Base-by-base conservation (phyloP, 495 filamentous ascomycete genomes). In the Podospora tetraspora region DNA sequence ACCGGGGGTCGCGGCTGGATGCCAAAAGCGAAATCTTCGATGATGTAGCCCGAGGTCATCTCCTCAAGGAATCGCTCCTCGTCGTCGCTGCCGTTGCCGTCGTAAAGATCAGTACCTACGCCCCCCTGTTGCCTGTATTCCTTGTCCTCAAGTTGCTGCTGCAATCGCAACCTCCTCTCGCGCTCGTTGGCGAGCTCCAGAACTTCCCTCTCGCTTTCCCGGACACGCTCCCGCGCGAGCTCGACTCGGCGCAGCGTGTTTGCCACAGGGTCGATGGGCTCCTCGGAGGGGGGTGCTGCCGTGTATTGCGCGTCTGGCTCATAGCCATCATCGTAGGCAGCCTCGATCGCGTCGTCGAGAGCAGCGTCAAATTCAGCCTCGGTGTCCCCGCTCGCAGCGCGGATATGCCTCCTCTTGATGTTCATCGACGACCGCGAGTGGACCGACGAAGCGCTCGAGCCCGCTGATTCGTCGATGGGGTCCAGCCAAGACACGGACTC, bases 351-450 rank as follows among this genome's bases (percentile, higher is more conserved):
- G 3, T 93, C 95, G 81, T 99, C 95, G 34, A 98, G 81, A 30
- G 96, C 96, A 34, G 94, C 92, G 79, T 97, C 92, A 74, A 97
- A 97, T 73, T 96, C 94, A 22, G 94, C 92, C 73, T 96, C 92
- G 0, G 93, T 96, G 27, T 86, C 88, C 24, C 88, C 88, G 73
- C 90, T 96, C 4, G 88, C 75, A 23, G 82, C 84, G 27, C 88
- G 85, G 59, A 92, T 86, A 64, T 82, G 86, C 70, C 89, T 90
- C 66, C 89, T 84, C 62, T 87, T 85, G 23, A 93, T 76, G 63
- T 87, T 87, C 57, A 90, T 75, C 3, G 88, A 94, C 8, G 88
- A 86, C 63, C 91, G 82, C 0, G 94, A 96, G 76, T 93, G 91
- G 2, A 91, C 84, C n/a, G 92, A 96, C 3, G 92, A 90, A 23